A percentile compares a stretch with the other conserved stretches of the same genome.
Conservation (phyloP, 331 rosid genomes). For the Arachis monticola region DNA sequence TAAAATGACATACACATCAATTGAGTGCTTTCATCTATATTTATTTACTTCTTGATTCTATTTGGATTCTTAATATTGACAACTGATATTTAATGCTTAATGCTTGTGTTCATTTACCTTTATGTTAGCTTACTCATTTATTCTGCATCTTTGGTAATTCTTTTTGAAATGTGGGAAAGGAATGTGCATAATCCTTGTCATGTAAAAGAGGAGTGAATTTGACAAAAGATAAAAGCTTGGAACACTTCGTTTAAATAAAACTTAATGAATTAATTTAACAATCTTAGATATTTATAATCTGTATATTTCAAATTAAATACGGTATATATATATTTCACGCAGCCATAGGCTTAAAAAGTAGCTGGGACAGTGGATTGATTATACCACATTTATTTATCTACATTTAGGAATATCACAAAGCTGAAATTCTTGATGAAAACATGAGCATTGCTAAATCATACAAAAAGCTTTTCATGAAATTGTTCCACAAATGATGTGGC, state of each 20-base stretch:
- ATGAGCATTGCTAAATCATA: neutral
- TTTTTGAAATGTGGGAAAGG: neutral
- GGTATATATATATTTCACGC: neutral
- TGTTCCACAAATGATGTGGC: neutral
- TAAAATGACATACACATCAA: neutral
- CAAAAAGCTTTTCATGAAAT: neutral
- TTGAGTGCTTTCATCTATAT: neutral
- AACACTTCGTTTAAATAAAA: neutral
- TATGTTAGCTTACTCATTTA: neutral
- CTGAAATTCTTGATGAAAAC: conserved; percentile 1
- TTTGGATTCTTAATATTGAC: neutral
- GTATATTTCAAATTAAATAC: neutral
- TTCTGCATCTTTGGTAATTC: neutral
- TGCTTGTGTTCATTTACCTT: neutral
- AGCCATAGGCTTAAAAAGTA: neutral
- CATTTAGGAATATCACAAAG: neutral
- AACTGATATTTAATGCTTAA: conserved; percentile 6
- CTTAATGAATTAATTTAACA: neutral
- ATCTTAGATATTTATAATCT: neutral
- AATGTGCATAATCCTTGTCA: neutral
- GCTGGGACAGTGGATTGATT: neutral
- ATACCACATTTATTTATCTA: neutral
- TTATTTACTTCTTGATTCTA: neutral
- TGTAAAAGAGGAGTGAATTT: neutral
- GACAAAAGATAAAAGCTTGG: neutral